These are phyloP conservation scores for Cladosporium austrohemisphaericum DNA, from an alignment of 2,329 filamentous ascomycete genomes.

Conservation along the genomic window DNA sequence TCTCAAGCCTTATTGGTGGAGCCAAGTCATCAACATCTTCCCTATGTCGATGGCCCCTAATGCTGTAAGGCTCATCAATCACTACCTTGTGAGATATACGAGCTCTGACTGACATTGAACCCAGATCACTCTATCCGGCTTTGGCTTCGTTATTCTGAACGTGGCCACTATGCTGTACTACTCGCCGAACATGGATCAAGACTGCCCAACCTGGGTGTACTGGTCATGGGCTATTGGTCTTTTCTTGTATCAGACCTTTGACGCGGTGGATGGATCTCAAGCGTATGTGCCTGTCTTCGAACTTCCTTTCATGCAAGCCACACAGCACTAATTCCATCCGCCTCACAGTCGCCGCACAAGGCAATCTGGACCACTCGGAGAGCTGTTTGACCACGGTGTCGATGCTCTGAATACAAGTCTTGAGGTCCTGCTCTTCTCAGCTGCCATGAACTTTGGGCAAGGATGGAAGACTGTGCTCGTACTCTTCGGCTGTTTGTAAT, in stretches of 20 bases:
- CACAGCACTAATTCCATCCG: no score
- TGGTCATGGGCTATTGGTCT: constrained; percentile 83
- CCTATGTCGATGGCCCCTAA: constrained; percentile 86
- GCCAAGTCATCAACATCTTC: constrained; percentile 90
- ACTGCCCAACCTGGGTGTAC: constrained; percentile 95
- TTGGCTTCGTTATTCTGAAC: constrained; percentile 84
- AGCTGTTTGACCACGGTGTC: constrained; percentile 96
- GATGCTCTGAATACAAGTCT: constrained; percentile 96
- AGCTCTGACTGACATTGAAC: neutral
- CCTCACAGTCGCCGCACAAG: constrained; percentile 70
- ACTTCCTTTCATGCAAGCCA: constrained; percentile 13
- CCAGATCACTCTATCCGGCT: constrained; percentile 83
- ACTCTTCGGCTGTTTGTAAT: constrained; percentile 70
- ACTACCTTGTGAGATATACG: neutral
- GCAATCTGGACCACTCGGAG: constrained; percentile 89
- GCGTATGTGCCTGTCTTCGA: constrained; percentile 57
- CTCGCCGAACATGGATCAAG: constrained; percentile 85
- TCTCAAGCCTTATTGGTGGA: constrained; percentile 95
- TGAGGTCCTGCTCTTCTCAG: constrained; percentile 87
- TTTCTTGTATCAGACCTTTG: constrained; percentile 97
- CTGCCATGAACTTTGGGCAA: constrained; percentile 88
- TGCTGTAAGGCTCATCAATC: constrained; percentile 37
- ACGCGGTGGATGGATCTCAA: constrained; percentile 91
- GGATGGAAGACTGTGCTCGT: constrained; percentile 81
- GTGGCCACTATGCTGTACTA: constrained; percentile 93